A percentile compares a stretch with the other conserved stretches of the same genome.
phyloP scores from a whole-genome alignment of 1,284 basidiomycete genomes.

The Sporisorium iseilematis-ciliati region DNA sequence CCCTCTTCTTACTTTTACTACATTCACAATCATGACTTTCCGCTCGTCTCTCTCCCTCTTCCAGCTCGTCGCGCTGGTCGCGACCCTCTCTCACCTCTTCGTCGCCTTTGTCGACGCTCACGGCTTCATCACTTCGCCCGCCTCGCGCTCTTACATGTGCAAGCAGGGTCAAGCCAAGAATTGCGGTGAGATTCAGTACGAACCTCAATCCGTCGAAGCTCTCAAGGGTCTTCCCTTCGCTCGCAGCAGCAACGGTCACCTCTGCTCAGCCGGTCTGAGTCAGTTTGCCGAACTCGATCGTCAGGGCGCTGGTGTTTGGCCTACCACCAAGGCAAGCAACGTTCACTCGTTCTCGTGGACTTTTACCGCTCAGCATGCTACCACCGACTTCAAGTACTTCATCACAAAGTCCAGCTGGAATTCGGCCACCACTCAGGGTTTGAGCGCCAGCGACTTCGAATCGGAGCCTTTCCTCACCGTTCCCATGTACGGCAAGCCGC shows the following conservation, averaged over 20 bases:
- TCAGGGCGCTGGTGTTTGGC: constrained; percentile 32
- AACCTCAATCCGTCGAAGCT: constrained; percentile 51
- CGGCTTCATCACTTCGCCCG: constrained; percentile 69
- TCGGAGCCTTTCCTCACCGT: constrained; percentile 40
- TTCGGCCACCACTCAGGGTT: constrained; percentile 13
- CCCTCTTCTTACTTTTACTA: constrained; percentile 9
- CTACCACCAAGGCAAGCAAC: constrained; percentile 26
- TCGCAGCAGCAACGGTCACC: constrained; percentile 30
- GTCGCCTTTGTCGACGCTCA: constrained; percentile 42
- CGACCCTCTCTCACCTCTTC: constrained; percentile 39
- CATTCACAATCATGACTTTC: constrained; percentile 5
- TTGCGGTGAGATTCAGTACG: constrained; percentile 55
- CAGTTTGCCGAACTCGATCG: constrained; percentile 45
- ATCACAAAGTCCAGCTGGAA: constrained; percentile 48
- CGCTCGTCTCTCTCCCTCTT: constrained; percentile 20
- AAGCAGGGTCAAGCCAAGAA: constrained; percentile 67
- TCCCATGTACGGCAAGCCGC: constrained; percentile 37
- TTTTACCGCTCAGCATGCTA: constrained; percentile 51
- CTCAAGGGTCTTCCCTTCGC: constrained; percentile 48
- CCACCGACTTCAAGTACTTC: constrained; percentile 53
- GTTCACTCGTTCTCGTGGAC: constrained; percentile 44
- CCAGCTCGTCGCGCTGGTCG: constrained; percentile 43
- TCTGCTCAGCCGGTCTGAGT: constrained; percentile 50
- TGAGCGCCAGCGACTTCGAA: constrained; percentile 38
- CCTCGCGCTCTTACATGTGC: constrained; percentile 75